phyloP scores from a whole-genome alignment of 169 alveolate species.

The Theileria orientalis region DNA sequence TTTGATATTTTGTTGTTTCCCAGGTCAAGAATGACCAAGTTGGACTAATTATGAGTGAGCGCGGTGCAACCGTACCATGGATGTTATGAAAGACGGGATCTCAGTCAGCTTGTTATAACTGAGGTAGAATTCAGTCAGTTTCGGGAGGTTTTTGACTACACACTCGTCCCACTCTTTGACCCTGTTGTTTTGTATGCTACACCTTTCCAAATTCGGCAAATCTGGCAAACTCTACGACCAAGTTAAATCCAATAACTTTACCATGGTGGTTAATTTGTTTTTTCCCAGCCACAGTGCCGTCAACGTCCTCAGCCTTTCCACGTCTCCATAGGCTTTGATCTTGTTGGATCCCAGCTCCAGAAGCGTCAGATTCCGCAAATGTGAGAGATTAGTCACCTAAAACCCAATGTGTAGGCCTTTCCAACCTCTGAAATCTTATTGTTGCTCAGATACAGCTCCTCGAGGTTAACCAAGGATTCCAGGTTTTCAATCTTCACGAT shows the following conservation, averaged over 20 bases:
- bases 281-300: slow-evolving; percentile 86
- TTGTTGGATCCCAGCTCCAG: slow-evolving; percentile 85
- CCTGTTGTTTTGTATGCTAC: slow-evolving; percentile 81
- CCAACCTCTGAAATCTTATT: slow-evolving; percentile 75
- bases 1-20: slow-evolving; percentile 71
- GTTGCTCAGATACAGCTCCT: slow-evolving; percentile 80
- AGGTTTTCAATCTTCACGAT: slow-evolving; percentile 72
- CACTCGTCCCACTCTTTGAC: slow-evolving; percentile 69
- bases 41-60: background rate
- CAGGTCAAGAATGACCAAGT: slow-evolving; percentile 73
- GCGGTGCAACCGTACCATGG: slow-evolving; percentile 18
- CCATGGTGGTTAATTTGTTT: slow-evolving; percentile 79
- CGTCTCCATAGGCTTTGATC: slow-evolving; percentile 77
- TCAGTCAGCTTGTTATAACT: slow-evolving; percentile 73
- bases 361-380: slow-evolving; percentile 67
- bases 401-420: background rate
- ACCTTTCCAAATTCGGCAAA: slow-evolving; percentile 69
- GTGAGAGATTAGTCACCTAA: slow-evolving; percentile 67
- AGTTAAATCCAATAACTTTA: slow-evolving; percentile 13
- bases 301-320: slow-evolving; percentile 68
- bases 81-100: slow-evolving; percentile 50
- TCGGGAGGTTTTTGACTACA: slow-evolving; percentile 53
- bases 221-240: slow-evolving; percentile 40
- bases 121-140: slow-evolving; percentile 72
- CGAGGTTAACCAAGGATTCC: slow-evolving; percentile 68